These are phyloP conservation scores for Jamesozyma lodderae DNA, from an alignment of 805 yeast genomes.

Conservation along the genomic window DNA sequence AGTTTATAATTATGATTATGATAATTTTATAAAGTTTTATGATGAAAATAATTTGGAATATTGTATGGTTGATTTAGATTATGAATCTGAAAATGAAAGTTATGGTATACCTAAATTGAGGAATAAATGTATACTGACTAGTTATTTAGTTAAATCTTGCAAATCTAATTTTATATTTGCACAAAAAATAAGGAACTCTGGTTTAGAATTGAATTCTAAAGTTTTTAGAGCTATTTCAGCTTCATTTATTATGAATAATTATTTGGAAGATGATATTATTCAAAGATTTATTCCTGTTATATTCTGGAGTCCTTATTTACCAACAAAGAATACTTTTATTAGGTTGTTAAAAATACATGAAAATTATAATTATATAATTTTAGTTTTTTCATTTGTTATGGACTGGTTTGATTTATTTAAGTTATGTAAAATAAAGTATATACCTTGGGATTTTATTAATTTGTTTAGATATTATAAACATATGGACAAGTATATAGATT, in stretches of 20 bases:
- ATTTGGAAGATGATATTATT: constrained; percentile 2
- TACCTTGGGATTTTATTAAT: not conserved
- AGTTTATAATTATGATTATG: not conserved
- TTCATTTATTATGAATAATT: constrained; percentile 2
- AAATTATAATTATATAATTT: too few species aligned
- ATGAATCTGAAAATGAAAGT: not conserved
- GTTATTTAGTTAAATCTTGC: not conserved
- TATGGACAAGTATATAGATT: not conserved
- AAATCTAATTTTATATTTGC: constrained; percentile 3
- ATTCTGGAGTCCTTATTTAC: constrained; percentile 1
- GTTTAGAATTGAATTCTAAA: not conserved
- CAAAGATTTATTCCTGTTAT: constrained; percentile 1
- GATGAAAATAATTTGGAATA: not conserved
- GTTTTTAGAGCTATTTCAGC: constrained; percentile 2
- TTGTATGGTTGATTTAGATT: not conserved
- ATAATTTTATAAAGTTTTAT: too few species aligned
- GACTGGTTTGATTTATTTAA: not conserved
- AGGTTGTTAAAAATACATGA: not conserved
- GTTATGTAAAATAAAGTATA: not conserved
- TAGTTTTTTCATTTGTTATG: not conserved
- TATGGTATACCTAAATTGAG: not conserved
- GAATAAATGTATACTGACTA: not conserved
- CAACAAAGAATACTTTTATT: constrained; percentile 3
- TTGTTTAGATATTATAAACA: too few species aligned
- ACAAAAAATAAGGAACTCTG: not conserved